These are phyloP conservation scores for Amaranthus cruentus DNA, from an alignment of 148 eudicot genomes.

Conservation along the genomic window DNA sequence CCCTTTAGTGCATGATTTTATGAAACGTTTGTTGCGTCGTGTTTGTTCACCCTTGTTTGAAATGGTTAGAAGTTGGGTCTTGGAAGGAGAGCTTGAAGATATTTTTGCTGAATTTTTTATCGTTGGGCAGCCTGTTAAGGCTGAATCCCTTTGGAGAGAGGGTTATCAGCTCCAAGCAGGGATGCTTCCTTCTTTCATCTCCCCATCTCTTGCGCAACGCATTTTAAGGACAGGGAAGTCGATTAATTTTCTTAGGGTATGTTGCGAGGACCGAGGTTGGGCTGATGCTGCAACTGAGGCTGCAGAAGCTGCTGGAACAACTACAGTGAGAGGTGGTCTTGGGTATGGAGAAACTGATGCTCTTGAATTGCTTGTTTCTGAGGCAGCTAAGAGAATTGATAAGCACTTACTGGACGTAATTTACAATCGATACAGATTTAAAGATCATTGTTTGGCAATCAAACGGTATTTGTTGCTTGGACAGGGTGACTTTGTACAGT, in stretches of 20 bases:
- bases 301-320: constrained; percentile 90
- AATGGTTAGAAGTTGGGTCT: constrained; percentile 99
- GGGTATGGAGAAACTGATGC: constrained; percentile 98
- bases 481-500: constrained; percentile 99
- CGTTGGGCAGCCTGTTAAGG: constrained; percentile 81
- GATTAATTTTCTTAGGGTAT: constrained; percentile 87
- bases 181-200: constrained; percentile 96
- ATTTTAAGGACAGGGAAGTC: constrained; percentile 94
- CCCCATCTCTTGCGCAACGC: constrained; percentile 83
- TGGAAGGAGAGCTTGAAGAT: constrained; percentile 98
- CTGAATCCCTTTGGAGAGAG: constrained; percentile 95
- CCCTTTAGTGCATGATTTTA: constrained; percentile 83
- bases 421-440: constrained; percentile 68
- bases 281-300: constrained; percentile 97
- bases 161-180: constrained; percentile 76
- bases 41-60: constrained; percentile 96
- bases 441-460: constrained; percentile 94
- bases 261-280: constrained; percentile 96
- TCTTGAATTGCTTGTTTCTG: constrained; percentile 79
- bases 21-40: constrained; percentile 74
- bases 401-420: constrained; percentile 83
- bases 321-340: constrained; percentile 82
- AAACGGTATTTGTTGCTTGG: constrained; percentile 92
- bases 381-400: constrained; percentile 94
- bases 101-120: constrained; percentile 83